Percentiles rank a stretch among this genome's conserved stretches.
Evolutionary conservation across 139 green algal genomes (phyloP).

Genomic region (Coelastrella sp.): DNA sequence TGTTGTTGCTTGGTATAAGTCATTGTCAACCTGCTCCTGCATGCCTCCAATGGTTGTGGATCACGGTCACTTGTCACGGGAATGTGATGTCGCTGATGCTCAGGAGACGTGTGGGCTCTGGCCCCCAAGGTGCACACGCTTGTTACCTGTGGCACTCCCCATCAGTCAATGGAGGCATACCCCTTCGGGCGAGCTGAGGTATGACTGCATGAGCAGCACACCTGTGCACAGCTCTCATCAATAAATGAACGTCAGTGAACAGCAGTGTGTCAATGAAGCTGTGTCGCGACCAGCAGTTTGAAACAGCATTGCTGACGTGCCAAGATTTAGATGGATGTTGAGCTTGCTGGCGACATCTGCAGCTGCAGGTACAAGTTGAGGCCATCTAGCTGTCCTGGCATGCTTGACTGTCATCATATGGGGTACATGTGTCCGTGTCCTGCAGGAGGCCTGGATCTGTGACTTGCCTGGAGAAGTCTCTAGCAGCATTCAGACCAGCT

Average conservation of each 20-base stretch:
- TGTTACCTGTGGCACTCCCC: conserved; percentile 58
- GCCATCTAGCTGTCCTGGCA: no score
- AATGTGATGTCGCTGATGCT: not conserved
- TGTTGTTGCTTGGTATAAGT: no score
- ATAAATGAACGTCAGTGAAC: no score
- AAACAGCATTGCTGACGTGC: no score
- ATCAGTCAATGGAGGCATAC: conserved; percentile 54
- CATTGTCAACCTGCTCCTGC: not conserved
- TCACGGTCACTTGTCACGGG: not conserved
- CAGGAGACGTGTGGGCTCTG: conserved; percentile 38
- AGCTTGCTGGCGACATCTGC: no score
- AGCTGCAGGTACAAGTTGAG: no score
- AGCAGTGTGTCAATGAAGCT: no score
- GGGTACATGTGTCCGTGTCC: not conserved
- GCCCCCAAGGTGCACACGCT: conserved; percentile 38
- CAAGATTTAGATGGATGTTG: no score
- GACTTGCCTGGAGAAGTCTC: not conserved
- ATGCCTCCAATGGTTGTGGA: not conserved
- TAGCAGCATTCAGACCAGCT: conserved; percentile 31
- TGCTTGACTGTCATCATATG: no score
- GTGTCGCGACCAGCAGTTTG: no score
- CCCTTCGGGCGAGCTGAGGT: conserved; percentile 49
- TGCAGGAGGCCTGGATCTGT: conserved; percentile 3
- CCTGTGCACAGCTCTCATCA: no score
- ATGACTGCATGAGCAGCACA: not conserved